Base-by-base conservation (phyloP, 2,329 filamentous ascomycete species). In the Orbilia oligospora region DNA sequence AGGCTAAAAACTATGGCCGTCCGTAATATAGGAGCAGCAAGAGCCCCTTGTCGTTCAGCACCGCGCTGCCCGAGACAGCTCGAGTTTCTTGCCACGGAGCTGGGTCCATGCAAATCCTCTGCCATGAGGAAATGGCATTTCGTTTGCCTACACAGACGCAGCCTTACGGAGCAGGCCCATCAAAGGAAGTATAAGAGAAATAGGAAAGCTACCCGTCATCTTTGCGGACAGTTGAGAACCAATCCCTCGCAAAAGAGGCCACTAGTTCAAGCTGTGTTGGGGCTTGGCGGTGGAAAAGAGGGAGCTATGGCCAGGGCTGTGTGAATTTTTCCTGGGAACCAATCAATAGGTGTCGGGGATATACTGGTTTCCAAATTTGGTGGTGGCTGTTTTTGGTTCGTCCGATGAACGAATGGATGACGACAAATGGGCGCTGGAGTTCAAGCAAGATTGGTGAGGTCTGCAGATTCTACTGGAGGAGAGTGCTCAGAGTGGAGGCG, bases 391-490 rank as follows among this genome's bases (percentile, higher is more conserved):
- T 61, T 33, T n/a, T 61, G 56, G 56, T 61, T 61, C 36, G 41
- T 58, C 61, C 36, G 69, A 72, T 72, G 49, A 66, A 55, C 69
- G 61, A 72, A 72, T 72, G 24, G 69, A 66, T 72, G 69, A 66
- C 58, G 69, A 72, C 56, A 66, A 66, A 53, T 30, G 30, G 30
- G 46, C 61, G 69, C 41, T 18, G 48, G 46, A 65, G 55, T 33
- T 10, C 38, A 44, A 55, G 65, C 65, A 68, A 68, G 65, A 24
- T 56, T 36, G 55, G 18, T 46, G 18, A 22, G 30, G 36, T 18
- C 41, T 61, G 55, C 49, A 36, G 20, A 61, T 58, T 38, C 18
- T 27, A 63, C 67, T 71, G 67, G 66, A 38, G 18, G 48, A 38
- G 5, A 20, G 20, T 24, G 4, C 10, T 18, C 9, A 10, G 36